A percentile compares a stretch with the other conserved stretches of the same genome.
Conservation (phyloP, 306 rosid genomes). For the Ceratonia siliqua region DNA sequence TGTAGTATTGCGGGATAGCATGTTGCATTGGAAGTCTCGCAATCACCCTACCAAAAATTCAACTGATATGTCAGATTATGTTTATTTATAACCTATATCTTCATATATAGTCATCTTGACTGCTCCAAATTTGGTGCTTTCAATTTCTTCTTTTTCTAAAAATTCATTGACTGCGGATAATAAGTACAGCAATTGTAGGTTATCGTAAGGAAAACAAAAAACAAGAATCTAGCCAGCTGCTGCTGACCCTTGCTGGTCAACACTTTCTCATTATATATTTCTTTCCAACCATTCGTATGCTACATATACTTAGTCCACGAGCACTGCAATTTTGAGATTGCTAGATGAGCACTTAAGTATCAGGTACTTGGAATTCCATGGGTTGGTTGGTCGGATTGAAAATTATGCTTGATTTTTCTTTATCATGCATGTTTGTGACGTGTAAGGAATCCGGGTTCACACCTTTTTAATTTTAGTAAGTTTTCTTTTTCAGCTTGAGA, state of each 20-base stretch:
- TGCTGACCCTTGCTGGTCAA: conserved; percentile 36
- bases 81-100: not conserved
- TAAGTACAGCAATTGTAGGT: conserved; percentile 1
- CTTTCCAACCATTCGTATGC: conserved; percentile 6
- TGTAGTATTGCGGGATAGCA: not conserved
- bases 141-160: conserved; percentile 6
- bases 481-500: conserved; percentile 48
- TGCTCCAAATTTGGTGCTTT: conserved; percentile 14
- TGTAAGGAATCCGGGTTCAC: conserved; percentile 36
- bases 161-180: conserved; percentile 25
- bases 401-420: not conserved
- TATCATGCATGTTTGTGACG: conserved; percentile 37
- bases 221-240: too few species aligned
- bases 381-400: conserved; percentile 1
- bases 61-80: not conserved
- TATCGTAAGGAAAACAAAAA: too few species aligned
- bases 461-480: conserved; percentile 12
- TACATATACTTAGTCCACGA: not conserved
- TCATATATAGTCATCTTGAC: not conserved
- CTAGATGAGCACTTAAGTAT: conserved; percentile 31
- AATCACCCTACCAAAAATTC: not conserved
- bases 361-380: conserved; percentile 23
- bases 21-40: not conserved
- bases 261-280: conserved; percentile 30
- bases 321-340: conserved; percentile 15